These are phyloP conservation scores for Neopestalotiopsis sp. DNA, from an alignment of 2,329 filamentous ascomycete species.

Conservation along the genomic window DNA sequence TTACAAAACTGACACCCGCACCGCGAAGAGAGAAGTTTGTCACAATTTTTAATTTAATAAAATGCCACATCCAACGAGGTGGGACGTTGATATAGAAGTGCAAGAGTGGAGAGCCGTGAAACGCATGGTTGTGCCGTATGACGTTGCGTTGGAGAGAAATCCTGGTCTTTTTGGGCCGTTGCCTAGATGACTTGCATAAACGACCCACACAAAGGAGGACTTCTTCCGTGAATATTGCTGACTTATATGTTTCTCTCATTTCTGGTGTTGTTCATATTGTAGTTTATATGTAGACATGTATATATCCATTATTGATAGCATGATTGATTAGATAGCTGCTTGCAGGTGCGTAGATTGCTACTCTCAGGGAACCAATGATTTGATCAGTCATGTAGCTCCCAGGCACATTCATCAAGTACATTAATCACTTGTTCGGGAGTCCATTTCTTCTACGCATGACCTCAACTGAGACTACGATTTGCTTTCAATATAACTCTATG, in stretches of 20 bases:
- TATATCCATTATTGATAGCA: not conserved
- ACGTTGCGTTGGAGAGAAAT: constrained; percentile 7
- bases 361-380: too few species aligned
- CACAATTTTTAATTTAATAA: not conserved
- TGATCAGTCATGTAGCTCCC: too few species aligned
- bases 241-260: too few species aligned
- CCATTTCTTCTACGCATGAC: too few species aligned
- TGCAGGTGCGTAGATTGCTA: too few species aligned
- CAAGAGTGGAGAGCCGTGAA: constrained; percentile 5
- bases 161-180: not conserved
- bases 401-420: too few species aligned
- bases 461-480: not conserved
- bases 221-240: not conserved
- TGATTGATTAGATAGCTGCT: too few species aligned
- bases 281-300: too few species aligned
- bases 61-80: not conserved
- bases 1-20: not conserved
- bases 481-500: not conserved
- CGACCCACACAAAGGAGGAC: constrained; percentile 3
- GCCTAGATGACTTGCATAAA: constrained; percentile 7
- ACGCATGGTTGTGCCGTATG: not conserved
- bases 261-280: too few species aligned
- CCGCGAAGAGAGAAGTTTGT: not conserved
- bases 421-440: too few species aligned
- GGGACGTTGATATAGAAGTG: not conserved